Percentiles rank a stretch among this genome's conserved stretches.
These are phyloP conservation scores for Schoenoplectus tabernaemontani DNA, from an alignment of 202 grass and related monocot species.

Conservation along the genomic window DNA sequence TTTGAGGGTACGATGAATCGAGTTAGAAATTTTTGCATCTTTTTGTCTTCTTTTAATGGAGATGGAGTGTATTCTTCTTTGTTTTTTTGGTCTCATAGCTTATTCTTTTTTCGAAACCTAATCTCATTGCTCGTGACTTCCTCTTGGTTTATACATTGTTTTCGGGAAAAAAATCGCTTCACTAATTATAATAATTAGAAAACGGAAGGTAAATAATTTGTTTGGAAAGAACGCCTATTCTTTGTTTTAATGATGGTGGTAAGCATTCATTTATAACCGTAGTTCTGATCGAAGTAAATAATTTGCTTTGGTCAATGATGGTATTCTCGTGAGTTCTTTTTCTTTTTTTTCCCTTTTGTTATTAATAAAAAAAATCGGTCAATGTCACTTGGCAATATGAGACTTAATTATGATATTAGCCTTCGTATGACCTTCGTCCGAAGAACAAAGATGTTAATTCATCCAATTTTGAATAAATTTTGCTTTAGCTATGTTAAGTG, in stretches of 20 bases:
- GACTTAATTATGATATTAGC: too few relatives aligned
- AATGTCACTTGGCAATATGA: too few relatives aligned
- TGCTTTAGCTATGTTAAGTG: too few relatives aligned
- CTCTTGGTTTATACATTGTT: neutral
- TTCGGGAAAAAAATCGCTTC: neutral
- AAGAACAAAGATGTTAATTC: too few relatives aligned
- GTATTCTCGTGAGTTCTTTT: neutral
- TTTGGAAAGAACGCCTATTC: neutral
- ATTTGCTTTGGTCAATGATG: neutral
- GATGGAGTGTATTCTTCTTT: neutral
- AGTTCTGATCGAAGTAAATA: neutral
- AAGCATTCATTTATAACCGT: neutral
- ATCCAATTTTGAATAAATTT: too few relatives aligned
- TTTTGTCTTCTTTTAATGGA: neutral
- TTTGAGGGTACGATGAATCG: constrained; percentile 26
- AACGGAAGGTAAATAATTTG: neutral
- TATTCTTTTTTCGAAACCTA: too few relatives aligned
- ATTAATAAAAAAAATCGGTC: too few relatives aligned
- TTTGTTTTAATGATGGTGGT: neutral
- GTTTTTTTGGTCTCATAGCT: neutral
- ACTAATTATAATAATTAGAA: neutral
- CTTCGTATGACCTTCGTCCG: too few relatives aligned
- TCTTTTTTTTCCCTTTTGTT: too few relatives aligned
- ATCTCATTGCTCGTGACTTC: too few relatives aligned
- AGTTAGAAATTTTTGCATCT: neutral